A percentile compares a stretch with the other conserved stretches of the same genome.
phyloP scores from a whole-genome alignment of 345 rosid species.

The Aquilaria sinensis region DNA sequence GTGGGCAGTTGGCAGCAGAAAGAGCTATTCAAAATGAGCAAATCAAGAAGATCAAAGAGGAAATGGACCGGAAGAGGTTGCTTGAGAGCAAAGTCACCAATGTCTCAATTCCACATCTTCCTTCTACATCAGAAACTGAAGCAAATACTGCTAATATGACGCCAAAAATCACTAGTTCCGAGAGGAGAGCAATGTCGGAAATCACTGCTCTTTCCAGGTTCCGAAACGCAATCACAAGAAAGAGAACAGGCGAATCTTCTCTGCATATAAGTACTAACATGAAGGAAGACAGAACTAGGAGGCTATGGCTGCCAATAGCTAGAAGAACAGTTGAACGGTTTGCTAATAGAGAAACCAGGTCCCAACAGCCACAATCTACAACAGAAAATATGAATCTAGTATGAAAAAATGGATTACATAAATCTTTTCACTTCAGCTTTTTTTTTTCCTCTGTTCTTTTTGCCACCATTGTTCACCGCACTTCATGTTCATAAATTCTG shows the following conservation, averaged over 20 bases:
- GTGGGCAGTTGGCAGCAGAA: neutral
- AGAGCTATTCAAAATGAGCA: slow-evolving; percentile 23
- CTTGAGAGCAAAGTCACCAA: slow-evolving; percentile 37
- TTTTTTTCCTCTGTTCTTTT: slow-evolving; percentile 1
- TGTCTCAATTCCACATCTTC: slow-evolving; percentile 6
- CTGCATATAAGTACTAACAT: slow-evolving; percentile 14
- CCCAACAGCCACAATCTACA: slow-evolving; percentile 22
- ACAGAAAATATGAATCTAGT: slow-evolving; percentile 28
- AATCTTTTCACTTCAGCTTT: slow-evolving; percentile 19
- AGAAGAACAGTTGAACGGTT: slow-evolving; percentile 72
- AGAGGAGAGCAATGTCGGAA: slow-evolving; percentile 70
- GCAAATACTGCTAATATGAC: slow-evolving; percentile 5
- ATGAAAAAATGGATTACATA: slow-evolving; percentile 5
- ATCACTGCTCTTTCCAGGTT: slow-evolving; percentile 61
- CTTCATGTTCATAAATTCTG: too few relatives aligned
- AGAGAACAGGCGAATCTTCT: slow-evolving; percentile 18
- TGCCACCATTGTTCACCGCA: too few relatives aligned
- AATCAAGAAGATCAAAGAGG: slow-evolving; percentile 43
- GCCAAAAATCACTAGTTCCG: slow-evolving; percentile 27
- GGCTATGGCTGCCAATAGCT: slow-evolving; percentile 74
- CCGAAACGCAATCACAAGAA: slow-evolving; percentile 20
- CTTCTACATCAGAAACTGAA: slow-evolving; percentile 22
- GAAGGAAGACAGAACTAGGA: slow-evolving; percentile 41
- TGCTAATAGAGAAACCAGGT: slow-evolving; percentile 52
- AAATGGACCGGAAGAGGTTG: slow-evolving; percentile 58